Evolutionary conservation across 352 stramenopile species (phyloP).

Genomic region (Plasmopara viticola): DNA sequence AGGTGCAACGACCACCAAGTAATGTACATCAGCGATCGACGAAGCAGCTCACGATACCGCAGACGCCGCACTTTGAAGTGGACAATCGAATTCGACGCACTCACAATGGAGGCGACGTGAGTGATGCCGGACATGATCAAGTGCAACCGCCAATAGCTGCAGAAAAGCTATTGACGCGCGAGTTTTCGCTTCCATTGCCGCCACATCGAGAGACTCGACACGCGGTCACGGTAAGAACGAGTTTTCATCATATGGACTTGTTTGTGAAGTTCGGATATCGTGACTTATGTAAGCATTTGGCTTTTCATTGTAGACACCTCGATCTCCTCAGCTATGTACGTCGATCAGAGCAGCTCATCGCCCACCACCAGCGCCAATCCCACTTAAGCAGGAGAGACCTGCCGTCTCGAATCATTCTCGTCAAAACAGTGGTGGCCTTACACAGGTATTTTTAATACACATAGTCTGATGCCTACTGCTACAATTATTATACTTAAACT

Average conservation of each 20-base stretch:
- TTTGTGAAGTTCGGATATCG: background rate
- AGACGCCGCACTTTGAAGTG: constrained; percentile 60
- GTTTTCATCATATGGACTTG: background rate
- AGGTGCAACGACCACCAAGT: constrained; percentile 48
- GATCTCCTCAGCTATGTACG: constrained; percentile 39
- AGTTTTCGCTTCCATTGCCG: constrained; percentile 24
- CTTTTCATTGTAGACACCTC: constrained; percentile 9
- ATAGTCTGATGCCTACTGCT: background rate
- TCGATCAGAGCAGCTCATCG: constrained; percentile 33
- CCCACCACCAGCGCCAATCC: constrained; percentile 18
- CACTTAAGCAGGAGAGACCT: constrained; percentile 22
- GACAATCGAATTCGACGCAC: constrained; percentile 45
- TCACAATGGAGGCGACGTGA: constrained; percentile 18
- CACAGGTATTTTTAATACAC: constrained; percentile 22
- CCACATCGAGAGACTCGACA: constrained; percentile 25
- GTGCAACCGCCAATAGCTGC: constrained; percentile 22
- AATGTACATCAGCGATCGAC: constrained; percentile 75
- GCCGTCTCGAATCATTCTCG: constrained; percentile 19
- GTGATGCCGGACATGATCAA: constrained; percentile 18
- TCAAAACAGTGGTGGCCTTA: constrained; percentile 26
- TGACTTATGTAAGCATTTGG: background rate
- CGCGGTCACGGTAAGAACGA: constrained; percentile 18
- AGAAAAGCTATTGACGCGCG: constrained; percentile 33
- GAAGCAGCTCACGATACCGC: constrained; percentile 73
- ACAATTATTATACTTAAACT: background rate